A percentile compares a stretch with the other conserved stretches of the same genome.
phyloP scores from a whole-genome alignment of 108 stramenopile species.

The Pseudonitzschia pungens region DNA sequence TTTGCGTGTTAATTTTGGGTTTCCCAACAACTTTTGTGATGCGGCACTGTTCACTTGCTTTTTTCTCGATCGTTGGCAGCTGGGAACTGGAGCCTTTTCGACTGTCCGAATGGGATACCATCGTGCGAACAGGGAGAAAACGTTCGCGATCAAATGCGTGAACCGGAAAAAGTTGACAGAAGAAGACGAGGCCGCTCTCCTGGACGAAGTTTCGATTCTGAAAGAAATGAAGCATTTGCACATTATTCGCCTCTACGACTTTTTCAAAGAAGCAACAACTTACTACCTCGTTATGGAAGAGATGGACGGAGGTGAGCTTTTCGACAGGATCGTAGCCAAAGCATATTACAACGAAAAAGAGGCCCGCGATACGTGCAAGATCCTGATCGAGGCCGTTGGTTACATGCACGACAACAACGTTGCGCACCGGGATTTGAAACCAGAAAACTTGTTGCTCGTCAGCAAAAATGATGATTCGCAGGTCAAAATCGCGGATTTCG shows the following conservation, averaged over 20 bases:
- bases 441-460: constrained; percentile 90
- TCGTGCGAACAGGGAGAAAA: constrained; percentile 37
- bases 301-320: constrained; percentile 95
- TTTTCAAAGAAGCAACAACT: constrained; percentile 76
- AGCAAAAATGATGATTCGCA: constrained; percentile 78
- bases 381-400: constrained; percentile 75
- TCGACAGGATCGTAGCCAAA: constrained; percentile 93
- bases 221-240: constrained; percentile 70
- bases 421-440: constrained; percentile 44
- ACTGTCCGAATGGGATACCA: constrained; percentile 70
- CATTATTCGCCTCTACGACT: constrained; percentile 91
- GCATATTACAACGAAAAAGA: constrained; percentile 93
- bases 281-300: constrained; percentile 92
- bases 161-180: constrained; percentile 69
- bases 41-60: not conserved
- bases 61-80: constrained; percentile 26
- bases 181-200: constrained; percentile 77
- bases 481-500: constrained; percentile 98
- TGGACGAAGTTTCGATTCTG: constrained; percentile 85
- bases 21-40: no score
- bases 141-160: constrained; percentile 79
- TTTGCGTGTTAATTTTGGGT: not conserved
- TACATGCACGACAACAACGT: constrained; percentile 83
- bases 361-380: constrained; percentile 78
- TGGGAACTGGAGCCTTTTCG: constrained; percentile 86